phyloP scores from a whole-genome alignment of 139 green algal genomes.

The Coelastrella sp. region DNA sequence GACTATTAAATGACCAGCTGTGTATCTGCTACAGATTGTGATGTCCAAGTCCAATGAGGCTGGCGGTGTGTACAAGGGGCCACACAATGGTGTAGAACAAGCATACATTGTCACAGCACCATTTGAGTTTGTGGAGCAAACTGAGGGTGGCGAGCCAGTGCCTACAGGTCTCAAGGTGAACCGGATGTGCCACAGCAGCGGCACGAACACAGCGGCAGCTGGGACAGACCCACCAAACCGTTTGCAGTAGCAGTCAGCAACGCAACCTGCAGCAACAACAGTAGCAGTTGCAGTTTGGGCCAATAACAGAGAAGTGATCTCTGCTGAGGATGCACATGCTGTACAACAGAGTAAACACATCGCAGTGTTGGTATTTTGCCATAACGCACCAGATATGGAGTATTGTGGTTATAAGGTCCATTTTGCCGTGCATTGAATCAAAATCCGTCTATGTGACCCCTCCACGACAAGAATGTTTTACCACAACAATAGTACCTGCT shows the following conservation, averaged over 20 bases:
- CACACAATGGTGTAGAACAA: not conserved
- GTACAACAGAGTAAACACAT: not conserved
- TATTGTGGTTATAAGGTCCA: no score
- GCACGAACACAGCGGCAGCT: not conserved
- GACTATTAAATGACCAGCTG: not conserved
- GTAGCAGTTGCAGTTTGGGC: not conserved
- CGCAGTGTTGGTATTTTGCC: no score
- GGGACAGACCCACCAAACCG: not conserved
- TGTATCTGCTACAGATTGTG: conserved; percentile 2
- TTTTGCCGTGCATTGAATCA: no score
- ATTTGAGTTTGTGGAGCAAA: conserved; percentile 37
- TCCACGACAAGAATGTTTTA: no score
- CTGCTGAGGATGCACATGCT: not conserved
- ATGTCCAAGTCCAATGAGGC: not conserved
- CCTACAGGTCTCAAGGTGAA: not conserved
- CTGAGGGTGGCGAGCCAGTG: not conserved
- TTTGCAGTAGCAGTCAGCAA: not conserved
- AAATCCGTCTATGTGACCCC: no score
- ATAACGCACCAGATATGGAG: no score
- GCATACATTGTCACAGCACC: conserved; percentile 33
- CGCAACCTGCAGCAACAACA: not conserved
- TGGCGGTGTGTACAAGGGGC: conserved; percentile 39
- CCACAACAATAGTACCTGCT: no score
- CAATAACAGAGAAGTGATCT: not conserved
- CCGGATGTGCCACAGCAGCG: not conserved